Conservation (phyloP, 2,329 filamentous ascomycete species). For the Bimuria novae-zelandiae region DNA sequence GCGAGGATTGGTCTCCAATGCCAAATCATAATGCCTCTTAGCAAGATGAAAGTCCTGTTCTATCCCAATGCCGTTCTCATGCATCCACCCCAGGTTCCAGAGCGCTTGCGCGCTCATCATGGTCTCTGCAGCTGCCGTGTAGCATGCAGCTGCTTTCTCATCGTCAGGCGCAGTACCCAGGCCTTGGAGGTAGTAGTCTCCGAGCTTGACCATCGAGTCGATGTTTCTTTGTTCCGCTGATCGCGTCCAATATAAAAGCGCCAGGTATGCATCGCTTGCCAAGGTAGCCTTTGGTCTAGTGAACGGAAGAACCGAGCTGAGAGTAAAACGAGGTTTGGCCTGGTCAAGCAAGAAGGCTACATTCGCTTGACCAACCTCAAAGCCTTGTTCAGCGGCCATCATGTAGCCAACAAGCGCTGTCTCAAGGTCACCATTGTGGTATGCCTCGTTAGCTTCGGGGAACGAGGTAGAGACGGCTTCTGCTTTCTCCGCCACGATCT, state of each 20-base stretch:
- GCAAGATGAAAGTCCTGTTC: constrained; percentile 96
- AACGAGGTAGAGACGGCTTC: constrained; percentile 84
- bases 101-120: constrained; percentile 92
- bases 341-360: constrained; percentile 86
- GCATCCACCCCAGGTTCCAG: constrained; percentile 99
- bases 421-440: constrained; percentile 77
- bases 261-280: constrained; percentile 66
- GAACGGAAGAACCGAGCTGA: constrained; percentile 58
- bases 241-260: constrained; percentile 91
- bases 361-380: constrained; percentile 87
- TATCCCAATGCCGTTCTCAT: constrained; percentile 92
- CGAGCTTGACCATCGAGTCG: constrained; percentile 96
- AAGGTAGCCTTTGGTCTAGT: constrained; percentile 50
- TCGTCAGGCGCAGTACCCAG: constrained; percentile 71
- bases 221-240: constrained; percentile 92
- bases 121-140: constrained; percentile 87
- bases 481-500: constrained; percentile 87
- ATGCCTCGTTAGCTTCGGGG: constrained; percentile 80
- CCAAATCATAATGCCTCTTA: constrained; percentile 93
- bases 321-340: constrained; percentile 53
- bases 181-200: constrained; percentile 91
- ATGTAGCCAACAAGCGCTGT: constrained; percentile 80
- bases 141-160: constrained; percentile 90
- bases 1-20: constrained; percentile 78
- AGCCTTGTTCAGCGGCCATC: constrained; percentile 90